Base-by-base conservation (phyloP, 2,329 filamentous ascomycete species). In the Alternaria brassicicola region DNA sequence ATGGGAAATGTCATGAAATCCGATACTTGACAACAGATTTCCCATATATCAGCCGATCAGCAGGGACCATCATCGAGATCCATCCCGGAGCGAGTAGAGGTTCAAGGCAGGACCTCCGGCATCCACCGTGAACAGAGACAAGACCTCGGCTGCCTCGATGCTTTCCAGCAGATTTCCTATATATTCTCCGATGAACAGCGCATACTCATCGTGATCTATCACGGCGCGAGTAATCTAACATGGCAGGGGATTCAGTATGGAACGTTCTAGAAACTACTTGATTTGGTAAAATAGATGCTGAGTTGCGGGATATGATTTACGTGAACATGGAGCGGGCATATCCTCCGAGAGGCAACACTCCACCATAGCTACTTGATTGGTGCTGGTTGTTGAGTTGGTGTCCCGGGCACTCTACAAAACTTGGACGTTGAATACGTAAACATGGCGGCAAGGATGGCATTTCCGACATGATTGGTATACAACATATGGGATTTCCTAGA, bases 1-100 rank as follows among this genome's bases (percentile, higher is more conserved):
- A 58, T 58, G 55, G 55, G 51, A 55, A 55, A 55, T 58, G 17
- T 26, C 17, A 19, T 15, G 17, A 58, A 58, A 33, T 47, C 30
- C 43, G 28, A 47, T 47, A 19, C 43, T 47, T 33, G 10, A 33
- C 43, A 23, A 47, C 7, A 23, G 43, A 47, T 47, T 47, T 47
- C 43, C 43, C 43, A 47, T 47, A 47, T 47, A 47, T 47, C 30
- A 1, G 1, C 43, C 43, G 43, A 47, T 47, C 43, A 30, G 23
- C 28, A 13, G 28, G 26, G 12, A 21, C 17, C 7, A 9, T 46
- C 43, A 47, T 47, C 43, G 43, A 33, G 43, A 47, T 47, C 8
- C 23, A 7, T 8, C 6, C 26, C 23, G 39, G 39, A n/a, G n/a
- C 21, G 15, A 26, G 39, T 7, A 42, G n/a, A 9, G 6, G 12